These are phyloP conservation scores for Epichloe bromicola DNA, from an alignment of 2,329 filamentous ascomycete species.

Conservation along the genomic window DNA sequence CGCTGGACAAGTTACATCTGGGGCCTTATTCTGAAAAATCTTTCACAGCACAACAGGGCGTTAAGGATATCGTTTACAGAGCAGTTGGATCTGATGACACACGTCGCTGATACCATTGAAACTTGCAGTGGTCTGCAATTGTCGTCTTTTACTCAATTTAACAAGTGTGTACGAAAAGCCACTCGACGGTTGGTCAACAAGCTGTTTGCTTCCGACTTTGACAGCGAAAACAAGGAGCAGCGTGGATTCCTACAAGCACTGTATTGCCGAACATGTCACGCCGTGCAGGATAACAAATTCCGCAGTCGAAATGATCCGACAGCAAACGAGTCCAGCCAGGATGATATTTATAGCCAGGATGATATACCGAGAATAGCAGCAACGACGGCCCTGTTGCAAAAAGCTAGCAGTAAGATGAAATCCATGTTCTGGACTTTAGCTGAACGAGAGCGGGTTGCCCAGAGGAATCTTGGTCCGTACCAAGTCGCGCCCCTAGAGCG, in stretches of 20 bases:
- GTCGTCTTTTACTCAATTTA: constrained; percentile 10
- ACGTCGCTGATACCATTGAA: constrained; percentile 18
- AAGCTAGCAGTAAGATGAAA: constrained; percentile 14
- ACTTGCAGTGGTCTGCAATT: constrained; percentile 11
- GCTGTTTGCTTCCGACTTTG: constrained; percentile 5
- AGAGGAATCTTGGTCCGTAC: constrained; percentile 9
- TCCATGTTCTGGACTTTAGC: constrained; percentile 15
- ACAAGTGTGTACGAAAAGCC: constrained; percentile 12
- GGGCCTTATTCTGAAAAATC: constrained; percentile 21
- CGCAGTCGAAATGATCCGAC: neutral
- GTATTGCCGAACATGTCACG: neutral
- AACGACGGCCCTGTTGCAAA: constrained; percentile 8
- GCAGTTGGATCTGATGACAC: constrained; percentile 18
- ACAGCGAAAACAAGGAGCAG: neutral
- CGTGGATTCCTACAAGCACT: neutral
- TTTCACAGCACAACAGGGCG: constrained; percentile 17
- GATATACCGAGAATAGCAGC: neutral
- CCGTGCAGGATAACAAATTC: too few relatives aligned
- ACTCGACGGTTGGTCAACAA: constrained; percentile 12
- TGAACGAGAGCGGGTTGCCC: constrained; percentile 12
- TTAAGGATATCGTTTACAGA: constrained; percentile 16
- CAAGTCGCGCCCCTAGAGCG: constrained; percentile 19
- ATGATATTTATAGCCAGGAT: neutral
- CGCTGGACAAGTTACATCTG: constrained; percentile 20
- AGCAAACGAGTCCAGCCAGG: too few relatives aligned